Conservation (phyloP, 192 early-diverging fungal genomes). For the Mortierella hygrophila region DNA sequence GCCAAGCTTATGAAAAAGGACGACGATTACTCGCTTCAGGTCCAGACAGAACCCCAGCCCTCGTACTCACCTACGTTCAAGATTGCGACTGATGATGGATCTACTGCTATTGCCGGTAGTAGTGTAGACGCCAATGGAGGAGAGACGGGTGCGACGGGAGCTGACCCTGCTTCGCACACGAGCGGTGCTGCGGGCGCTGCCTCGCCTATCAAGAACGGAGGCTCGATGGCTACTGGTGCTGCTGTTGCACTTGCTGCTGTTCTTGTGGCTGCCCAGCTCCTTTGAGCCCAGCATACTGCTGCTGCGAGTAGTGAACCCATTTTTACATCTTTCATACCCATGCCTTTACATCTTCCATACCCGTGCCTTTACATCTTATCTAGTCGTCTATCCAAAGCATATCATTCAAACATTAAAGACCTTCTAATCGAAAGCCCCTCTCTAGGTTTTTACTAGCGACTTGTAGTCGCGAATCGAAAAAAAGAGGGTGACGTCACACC, state of each 20-base stretch:
- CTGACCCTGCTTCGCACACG: neutral
- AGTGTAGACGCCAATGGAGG: neutral
- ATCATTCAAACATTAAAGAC: too few species aligned
- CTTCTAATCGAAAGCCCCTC: too few species aligned
- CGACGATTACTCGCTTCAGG: conserved; percentile 34
- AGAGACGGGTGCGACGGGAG: neutral
- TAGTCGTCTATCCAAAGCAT: neutral
- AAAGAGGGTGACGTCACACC: too few species aligned
- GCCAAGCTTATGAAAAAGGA: conserved; percentile 9
- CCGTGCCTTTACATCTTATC: neutral
- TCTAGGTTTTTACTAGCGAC: too few species aligned
- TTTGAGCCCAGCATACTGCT: neutral
- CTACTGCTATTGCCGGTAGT: neutral
- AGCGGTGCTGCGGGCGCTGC: neutral
- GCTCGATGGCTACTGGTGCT: conserved; percentile 5
- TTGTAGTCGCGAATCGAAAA: too few species aligned
- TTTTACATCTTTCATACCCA: neutral
- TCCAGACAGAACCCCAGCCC: conserved; percentile 30
- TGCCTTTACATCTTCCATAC: neutral
- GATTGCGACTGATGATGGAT: conserved; percentile 13
- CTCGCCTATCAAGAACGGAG: conserved; percentile 9
- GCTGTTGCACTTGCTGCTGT: conserved; percentile 26
- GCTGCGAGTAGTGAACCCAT: neutral
- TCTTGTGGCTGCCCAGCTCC: conserved; percentile 43
- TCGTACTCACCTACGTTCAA: conserved; percentile 42